Base-by-base conservation (phyloP, 176 grass and related monocot genomes). In the Thinopyrum elongatum region DNA sequence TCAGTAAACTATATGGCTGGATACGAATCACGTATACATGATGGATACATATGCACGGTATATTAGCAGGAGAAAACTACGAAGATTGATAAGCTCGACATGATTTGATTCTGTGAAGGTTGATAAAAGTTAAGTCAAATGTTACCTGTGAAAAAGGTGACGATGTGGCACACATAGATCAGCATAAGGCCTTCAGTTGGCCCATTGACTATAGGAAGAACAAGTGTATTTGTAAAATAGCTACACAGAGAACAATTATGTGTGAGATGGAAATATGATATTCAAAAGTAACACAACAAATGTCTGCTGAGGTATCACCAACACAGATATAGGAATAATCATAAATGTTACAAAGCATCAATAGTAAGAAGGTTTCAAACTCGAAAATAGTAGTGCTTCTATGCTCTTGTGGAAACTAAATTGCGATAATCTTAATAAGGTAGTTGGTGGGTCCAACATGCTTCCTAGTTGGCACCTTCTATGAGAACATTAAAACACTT, bases 141-240 rank as follows among this genome's bases (percentile, higher is more conserved):
- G 12, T 49, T 91, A 95, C 94, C 94, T 85, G 89, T 93, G 66
- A 95, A 89, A 85, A 98, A 98, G 79, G 96, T 98, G 72, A 98
- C 71, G 81, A 92, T 85, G 76, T 98, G 96, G 79, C 93, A 95
- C 38, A 98, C 55, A 66, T 98, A 95, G 82, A 98, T 94, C 75
- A 98, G 88, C 96, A 98, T 98, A 77, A 98, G 96, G 59, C 96
- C 96, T 92, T 98, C 96, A 64, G 96, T 98, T 51, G 96, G 96
- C 79, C 93, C 96, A 77, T 98, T 98, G 60, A 98, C 28, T 82
- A 98, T 89, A 46, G 96, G 96, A 85, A 98, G 93, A 76, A 98
- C 92, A 78, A 98, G 86, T 59, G 96, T 98, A 69, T 98, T 98
- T 78, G 96, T 98, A 87, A 98, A 98, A 79, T 91, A 98, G 87